Evolutionary conservation across 208 protist species (phyloP), one percentile per base, ranked within the genome.

Genomic region (Wallacemonas rigidus): DNA sequence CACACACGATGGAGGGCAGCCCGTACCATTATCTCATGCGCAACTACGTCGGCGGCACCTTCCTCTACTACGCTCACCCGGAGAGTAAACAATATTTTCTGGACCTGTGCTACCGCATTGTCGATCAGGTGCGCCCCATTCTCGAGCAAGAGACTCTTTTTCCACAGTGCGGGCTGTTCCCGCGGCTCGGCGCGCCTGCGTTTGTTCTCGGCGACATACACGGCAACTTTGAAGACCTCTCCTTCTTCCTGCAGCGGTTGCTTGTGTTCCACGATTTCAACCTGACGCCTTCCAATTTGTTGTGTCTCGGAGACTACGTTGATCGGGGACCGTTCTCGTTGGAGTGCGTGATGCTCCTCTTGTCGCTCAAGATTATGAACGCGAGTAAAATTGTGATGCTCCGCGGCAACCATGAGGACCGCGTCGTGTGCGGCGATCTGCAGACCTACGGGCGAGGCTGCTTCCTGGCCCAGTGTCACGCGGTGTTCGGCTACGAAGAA

Each of bases 361-460:
- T 98, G 43, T 78, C 81, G 12, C 78, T 95, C 11, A 98, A 97
- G 79, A 64, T 93, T 26, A 83, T 81, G 73, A 78, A 81, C 72
- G 77, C 87, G 44, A 65, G 53, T 9, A 92, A 88, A 74, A 69
- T 96, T 11, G 76, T 92, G 35, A 71, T 96, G 69, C 86, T 96
- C 43, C 89, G 91, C 48, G 91, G 91, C 55, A 96, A 96, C 81
- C 91, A 96, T 74, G 89, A 96, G 73, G 89, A 94, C 70, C 86
- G 79, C 38, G 86, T 85, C 4, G 86, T 94, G 44, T 90, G 86
- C 68, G 89, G 89, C 7, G 89, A 94, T 64, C 44, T 84, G 70
- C 75, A 76, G 41, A 88, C 80, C 15, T 91, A 94, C 82, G 89
- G 86, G 17, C 67, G 72, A 43, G 77, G 75, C 72, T 86, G 85